These are phyloP conservation scores for Kodamaea lidongshanica DNA, from an alignment of 805 yeast genomes.

Conservation along the genomic window DNA sequence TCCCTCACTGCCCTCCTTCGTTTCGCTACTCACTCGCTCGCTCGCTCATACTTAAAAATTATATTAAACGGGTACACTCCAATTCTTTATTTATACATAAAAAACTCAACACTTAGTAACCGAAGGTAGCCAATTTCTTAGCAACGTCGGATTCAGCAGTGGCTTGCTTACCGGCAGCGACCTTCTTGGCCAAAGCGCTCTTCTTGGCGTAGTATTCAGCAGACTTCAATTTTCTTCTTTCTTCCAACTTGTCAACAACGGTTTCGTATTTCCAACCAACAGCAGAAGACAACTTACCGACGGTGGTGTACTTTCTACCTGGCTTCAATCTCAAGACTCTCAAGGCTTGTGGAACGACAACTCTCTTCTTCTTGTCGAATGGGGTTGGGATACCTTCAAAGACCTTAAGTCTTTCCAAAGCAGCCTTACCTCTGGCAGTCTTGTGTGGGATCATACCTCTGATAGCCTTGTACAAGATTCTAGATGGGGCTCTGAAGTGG, in stretches of 20 bases:
- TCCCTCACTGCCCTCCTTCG: no score
- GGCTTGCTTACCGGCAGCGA: constrained; percentile 77
- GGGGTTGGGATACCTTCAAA: constrained; percentile 99
- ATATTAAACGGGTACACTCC: no score
- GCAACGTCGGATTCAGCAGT: constrained; percentile 88
- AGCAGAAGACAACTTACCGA: constrained; percentile 91
- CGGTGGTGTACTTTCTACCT: constrained; percentile 99
- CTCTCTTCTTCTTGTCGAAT: constrained; percentile 99
- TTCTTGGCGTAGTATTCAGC: constrained; percentile 99
- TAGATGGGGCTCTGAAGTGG: constrained; percentile 99
- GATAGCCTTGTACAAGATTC: constrained; percentile 99
- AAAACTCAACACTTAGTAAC: constrained; percentile 85
- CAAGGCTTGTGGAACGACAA: constrained; percentile 99
- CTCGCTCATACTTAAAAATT: no score
- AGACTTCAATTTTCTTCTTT: constrained; percentile 97
- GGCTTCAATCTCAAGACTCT: constrained; percentile 98
- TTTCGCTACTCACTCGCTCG: no score
- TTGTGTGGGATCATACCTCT: constrained; percentile 99
- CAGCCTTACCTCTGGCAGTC: constrained; percentile 99
- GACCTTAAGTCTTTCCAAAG: constrained; percentile 98
- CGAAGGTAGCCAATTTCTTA: constrained; percentile 90
- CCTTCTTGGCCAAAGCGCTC: constrained; percentile 92
- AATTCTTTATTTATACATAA: no score
- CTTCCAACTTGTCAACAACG: constrained; percentile 95
- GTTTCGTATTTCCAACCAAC: constrained; percentile 99